Evolutionary conservation across 192 early-diverging fungal species (phyloP), one percentile per base, ranked within the genome.

Genomic region (Podila minutissima): DNA sequence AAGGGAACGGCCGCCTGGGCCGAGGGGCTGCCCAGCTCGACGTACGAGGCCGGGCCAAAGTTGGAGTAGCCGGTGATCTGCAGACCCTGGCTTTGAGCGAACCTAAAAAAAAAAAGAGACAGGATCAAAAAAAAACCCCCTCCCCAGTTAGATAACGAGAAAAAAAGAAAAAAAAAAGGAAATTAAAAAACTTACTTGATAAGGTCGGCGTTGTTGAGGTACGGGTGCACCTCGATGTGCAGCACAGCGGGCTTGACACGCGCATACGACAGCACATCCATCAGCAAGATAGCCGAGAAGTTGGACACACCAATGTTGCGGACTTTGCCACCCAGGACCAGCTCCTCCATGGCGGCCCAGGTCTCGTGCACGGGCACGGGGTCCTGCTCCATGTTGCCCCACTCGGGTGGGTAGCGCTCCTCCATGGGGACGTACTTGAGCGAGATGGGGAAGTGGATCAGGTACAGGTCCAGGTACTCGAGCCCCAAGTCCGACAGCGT

Each of bases 201-300:
- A 8, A 95, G 82, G 4, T 75, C 84, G 20, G 70, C 72, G 66
- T 95, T 92, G 29, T 89, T 91, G 35, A 93, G 86, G 74, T 92
- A 95, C 41, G 92, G 92, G 76, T 93, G 92, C 17, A 91, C 71
- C 75, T 95, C 94, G 38, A 95, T 82, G 85, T 96, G 94, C 61
- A 91, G 81, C 62, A 92, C 91, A 12, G 87, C 87, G 55, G 94
- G 94, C 69, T 87, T 88, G 69, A 93, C 86, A 35, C 82, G 74
- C 50, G 88, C 86, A 62, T 86, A 85, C 0, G 79, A 84, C 33
- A 94, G 64, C 15, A 95, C 48, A 41, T 92, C 85, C 84, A 90
- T 81, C 60, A 92, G 73, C 60, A 85, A 62, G 62, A 70, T 29
- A 28, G 86, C 79, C 61, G 76, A 64, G 51, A 90, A 91, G 85